phyloP scores from a whole-genome alignment of 345 rosid species.

The Physaria fendleri region DNA sequence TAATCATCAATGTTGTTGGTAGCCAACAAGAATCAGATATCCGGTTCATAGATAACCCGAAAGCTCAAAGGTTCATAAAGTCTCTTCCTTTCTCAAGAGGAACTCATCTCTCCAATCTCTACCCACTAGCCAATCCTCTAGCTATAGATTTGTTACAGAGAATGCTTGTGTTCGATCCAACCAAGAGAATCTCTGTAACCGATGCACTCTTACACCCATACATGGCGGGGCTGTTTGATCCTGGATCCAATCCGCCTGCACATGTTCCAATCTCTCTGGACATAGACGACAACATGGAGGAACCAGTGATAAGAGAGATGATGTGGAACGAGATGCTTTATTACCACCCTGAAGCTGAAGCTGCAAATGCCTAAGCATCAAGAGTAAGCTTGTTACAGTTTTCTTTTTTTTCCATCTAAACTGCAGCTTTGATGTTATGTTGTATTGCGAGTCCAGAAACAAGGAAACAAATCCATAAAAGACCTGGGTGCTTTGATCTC shows the following conservation, averaged over 20 bases:
- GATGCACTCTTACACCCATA: slow-evolving; percentile 84
- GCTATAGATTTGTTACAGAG: slow-evolving; percentile 68
- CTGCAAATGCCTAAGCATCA: slow-evolving; percentile 25
- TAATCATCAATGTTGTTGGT: slow-evolving; percentile 66
- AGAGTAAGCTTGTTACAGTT: slow-evolving; percentile 11
- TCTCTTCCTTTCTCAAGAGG: slow-evolving; percentile 63
- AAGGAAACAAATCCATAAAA: neutral
- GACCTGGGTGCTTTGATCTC: slow-evolving; percentile 5
- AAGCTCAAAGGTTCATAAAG: slow-evolving; percentile 56
- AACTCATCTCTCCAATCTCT: slow-evolving; percentile 42
- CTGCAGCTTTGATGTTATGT: slow-evolving; percentile 21
- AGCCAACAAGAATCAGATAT: slow-evolving; percentile 63
- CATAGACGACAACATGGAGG: slow-evolving; percentile 56
- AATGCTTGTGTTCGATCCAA: slow-evolving; percentile 80
- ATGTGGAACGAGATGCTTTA: slow-evolving; percentile 77
- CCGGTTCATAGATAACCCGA: slow-evolving; percentile 64
- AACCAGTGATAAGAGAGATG: slow-evolving; percentile 57
- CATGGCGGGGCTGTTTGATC: slow-evolving; percentile 59
- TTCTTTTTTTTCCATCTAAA: neutral
- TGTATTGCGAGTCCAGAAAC: slow-evolving; percentile 9
- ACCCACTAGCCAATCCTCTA: slow-evolving; percentile 62
- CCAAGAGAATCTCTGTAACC: slow-evolving; percentile 58
- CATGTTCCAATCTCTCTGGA: slow-evolving; percentile 56
- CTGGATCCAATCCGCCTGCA: slow-evolving; percentile 56
- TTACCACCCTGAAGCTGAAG: slow-evolving; percentile 61